Percentiles rank a stretch among this genome's conserved stretches.
phyloP scores from a whole-genome alignment of 768 basidiomycete genomes.

The Hemileccinum impolitum region DNA sequence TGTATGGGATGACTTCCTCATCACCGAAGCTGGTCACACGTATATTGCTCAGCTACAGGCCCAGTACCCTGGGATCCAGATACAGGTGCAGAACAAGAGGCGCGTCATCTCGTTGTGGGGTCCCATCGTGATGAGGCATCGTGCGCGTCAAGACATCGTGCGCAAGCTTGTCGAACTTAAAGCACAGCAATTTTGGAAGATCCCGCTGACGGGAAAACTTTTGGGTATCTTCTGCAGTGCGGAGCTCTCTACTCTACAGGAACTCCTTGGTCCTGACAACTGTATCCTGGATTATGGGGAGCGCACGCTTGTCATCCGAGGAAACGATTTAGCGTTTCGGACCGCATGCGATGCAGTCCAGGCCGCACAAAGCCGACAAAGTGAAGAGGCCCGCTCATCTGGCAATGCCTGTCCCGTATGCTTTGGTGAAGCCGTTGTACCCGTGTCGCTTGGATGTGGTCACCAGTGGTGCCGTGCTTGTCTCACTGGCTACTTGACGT shows the following conservation, averaged over 20 bases:
- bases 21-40: constrained; percentile 33
- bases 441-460: constrained; percentile 56
- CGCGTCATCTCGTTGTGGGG: constrained; percentile 57
- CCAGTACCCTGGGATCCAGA: constrained; percentile 37
- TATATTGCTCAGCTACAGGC: constrained; percentile 47
- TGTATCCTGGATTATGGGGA: constrained; percentile 45
- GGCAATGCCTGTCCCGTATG: constrained; percentile 62
- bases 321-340: constrained; percentile 38
- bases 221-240: constrained; percentile 45
- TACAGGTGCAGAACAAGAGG: constrained; percentile 40
- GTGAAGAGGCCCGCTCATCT: constrained; percentile 24
- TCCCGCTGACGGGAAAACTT: constrained; percentile 47
- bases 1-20: constrained; percentile 68
- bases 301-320: constrained; percentile 51
- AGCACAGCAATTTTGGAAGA: constrained; percentile 37
- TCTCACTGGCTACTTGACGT: constrained; percentile 52
- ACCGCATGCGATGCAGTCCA: constrained; percentile 40
- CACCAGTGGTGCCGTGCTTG: constrained; percentile 70
- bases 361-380: constrained; percentile 33
- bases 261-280: constrained; percentile 54
- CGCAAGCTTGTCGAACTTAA: constrained; percentile 44
- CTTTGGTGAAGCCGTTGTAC: constrained; percentile 51
- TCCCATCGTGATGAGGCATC: constrained; percentile 35
- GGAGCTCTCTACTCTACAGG: constrained; percentile 44
- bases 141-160: constrained; percentile 45